Evolutionary conservation across 805 yeast genomes (phyloP), one percentile per base, ranked within the genome.

Genomic region (Ogataea trehalophila): DNA sequence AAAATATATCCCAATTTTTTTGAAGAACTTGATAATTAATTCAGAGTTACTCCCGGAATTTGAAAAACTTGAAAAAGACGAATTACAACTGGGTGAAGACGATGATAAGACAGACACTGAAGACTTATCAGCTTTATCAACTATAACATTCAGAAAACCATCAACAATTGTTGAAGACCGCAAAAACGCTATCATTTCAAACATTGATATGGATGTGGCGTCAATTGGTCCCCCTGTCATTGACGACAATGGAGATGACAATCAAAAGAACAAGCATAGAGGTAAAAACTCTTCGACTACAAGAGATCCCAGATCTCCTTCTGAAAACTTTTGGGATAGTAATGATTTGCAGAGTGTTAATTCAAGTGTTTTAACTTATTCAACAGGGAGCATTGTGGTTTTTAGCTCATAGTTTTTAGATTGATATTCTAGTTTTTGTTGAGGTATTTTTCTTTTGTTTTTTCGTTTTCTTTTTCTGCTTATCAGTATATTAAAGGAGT

Each of bases 351-450:
- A 52, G 34, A 59, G 62, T 41, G 58, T 56, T 17, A 55, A 53
- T 42, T 58, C 62, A 7, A 59, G 63, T 46, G 43, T 55, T 2
- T 35, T 60, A 31, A 59, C 63, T 6, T 55, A 56, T 41, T 57
- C 62, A 3, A 55, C 62, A 1, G 61, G 60, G 3, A 59, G 63
- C 40, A 58, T 61, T 22, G 44, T 59, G 65, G 65, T 1, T 59
- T 59, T 51, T 60, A 49, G 47, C 16, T 2, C 1, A 6, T 16
- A 16, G 14, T 15, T 36, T 11, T 26, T 9, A 26, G 31, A 8
- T 3, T 6, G 31, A 6, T 26, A 13, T 11, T 8, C 31, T 20
- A 20, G 20, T 20, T 20, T 26, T 26, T 26, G 7, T 26, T 3
- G 4, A 20, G 4, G 29, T 26, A 8, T 26, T 9, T 26, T 26